Evolutionary conservation across 2,329 filamentous ascomycete species (phyloP), one percentile per base, ranked within the genome.

Genomic region (Colletotrichum phormii): DNA sequence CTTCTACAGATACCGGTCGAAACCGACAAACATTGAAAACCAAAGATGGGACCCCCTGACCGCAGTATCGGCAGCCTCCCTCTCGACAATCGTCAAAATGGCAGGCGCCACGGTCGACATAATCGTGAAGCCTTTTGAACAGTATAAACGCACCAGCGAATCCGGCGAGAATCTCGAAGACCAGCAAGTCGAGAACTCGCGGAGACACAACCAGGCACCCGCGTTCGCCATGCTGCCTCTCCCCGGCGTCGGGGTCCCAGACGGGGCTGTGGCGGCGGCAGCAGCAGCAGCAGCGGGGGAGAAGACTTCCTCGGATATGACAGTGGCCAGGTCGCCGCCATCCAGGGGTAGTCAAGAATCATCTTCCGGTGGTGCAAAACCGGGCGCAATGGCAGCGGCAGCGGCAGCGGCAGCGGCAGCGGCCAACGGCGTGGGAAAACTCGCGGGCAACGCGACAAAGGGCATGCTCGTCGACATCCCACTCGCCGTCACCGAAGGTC

Each of bases 381-480:
- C 66, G 75, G 33, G 71, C 64, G 51, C 59, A 3, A 46, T 68
- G 64, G 60, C 80, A 77, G 61, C 15, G 77, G 9, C 76, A 74
- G 2, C 78, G 79, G 13, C 76, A n/a, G n/a, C n/a, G 64, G 60
- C 80, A 77, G 61, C 15, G 77, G 9, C 76, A 74, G 2, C 78
- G 79, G 13, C 76, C 76, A n/a, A 88, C 90, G 2, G 86, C 87
- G 0, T 89, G 89, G 74, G 89, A 89, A 4, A 84, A 89, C 22
- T 94, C 24, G 86, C 91, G 18, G 64, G 67, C 8, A 88, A 87
- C 49, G 89, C 90, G 33, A 85, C 89, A 0, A 82, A 93, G 59
- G 90, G 90, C 73, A 87, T 90, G 0, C 92, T 93, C 4, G 74
- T 76, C 2, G 73, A 73, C 26, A 75, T 76, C 0, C 75, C 74